These are phyloP conservation scores for Melastoma malabathricum DNA, from an alignment of 345 rosid species.

Conservation along the genomic window DNA sequence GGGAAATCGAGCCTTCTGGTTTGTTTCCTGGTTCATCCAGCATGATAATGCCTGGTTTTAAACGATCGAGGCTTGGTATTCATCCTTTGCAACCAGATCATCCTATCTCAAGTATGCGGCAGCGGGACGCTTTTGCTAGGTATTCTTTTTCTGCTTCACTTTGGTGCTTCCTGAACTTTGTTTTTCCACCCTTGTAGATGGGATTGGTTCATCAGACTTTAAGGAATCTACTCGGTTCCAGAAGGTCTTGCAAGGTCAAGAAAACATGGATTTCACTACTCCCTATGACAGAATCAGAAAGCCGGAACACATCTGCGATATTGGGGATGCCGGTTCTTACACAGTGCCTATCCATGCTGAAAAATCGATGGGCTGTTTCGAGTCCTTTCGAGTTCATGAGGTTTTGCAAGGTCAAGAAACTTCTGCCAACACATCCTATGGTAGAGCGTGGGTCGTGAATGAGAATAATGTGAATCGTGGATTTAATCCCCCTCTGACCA, in stretches of 20 bases:
- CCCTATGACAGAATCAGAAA: constrained; percentile 32
- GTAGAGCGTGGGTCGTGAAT: constrained; percentile 13
- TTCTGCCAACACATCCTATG: constrained; percentile 29
- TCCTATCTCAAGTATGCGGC: constrained; percentile 49
- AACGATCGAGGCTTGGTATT: constrained; percentile 73
- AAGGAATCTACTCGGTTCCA: constrained; percentile 86
- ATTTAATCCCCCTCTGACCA: constrained; percentile 26
- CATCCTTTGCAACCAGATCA: constrained; percentile 54
- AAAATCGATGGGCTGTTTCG: constrained; percentile 48
- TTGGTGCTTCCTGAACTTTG: neutral
- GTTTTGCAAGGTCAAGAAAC: constrained; percentile 99
- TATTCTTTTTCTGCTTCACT: neutral
- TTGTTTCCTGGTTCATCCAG: constrained; percentile 36
- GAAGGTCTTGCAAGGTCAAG: constrained; percentile 99
- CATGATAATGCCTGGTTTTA: constrained; percentile 46
- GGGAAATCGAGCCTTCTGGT: constrained; percentile 83
- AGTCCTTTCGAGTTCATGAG: constrained; percentile 60
- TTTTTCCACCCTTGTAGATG: constrained; percentile 29
- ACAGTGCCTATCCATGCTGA: neutral
- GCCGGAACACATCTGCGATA: constrained; percentile 7
- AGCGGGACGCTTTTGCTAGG: no score
- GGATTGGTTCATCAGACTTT: constrained; percentile 64
- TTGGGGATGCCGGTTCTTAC: no score
- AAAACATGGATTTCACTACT: constrained; percentile 56
- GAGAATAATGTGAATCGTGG: constrained; percentile 30